Conservation (phyloP, 73 alveolate genomes). For the Diophrys sp. region DNA sequence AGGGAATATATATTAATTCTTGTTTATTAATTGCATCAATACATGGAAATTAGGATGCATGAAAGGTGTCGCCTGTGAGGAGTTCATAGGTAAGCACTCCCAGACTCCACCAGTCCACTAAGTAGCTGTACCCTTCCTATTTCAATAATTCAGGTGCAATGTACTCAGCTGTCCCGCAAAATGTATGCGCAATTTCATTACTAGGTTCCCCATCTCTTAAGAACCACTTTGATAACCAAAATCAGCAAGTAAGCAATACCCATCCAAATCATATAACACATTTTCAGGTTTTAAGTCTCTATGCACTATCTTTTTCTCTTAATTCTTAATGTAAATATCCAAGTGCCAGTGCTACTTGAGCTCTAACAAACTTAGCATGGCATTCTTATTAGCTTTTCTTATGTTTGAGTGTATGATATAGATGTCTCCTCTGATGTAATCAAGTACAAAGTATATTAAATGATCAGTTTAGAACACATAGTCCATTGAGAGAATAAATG, state of each 20-base stretch:
- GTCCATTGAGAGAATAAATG: conserved; percentile 69
- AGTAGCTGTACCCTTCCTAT: conserved; percentile 2
- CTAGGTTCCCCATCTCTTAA: no score
- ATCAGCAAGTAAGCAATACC: conserved; percentile 62
- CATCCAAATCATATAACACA: conserved; percentile 55
- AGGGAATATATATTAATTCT: not conserved
- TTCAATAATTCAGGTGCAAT: conserved; percentile 18
- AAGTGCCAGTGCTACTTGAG: conserved; percentile 66
- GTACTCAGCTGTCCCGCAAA: conserved; percentile 28
- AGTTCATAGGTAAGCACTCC: conserved; percentile 14
- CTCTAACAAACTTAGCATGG: conserved; percentile 74
- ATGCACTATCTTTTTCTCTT: conserved; percentile 56
- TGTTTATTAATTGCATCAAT: not conserved
- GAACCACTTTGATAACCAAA: no score
- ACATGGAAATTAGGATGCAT: not conserved
- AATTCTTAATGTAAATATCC: conserved; percentile 61
- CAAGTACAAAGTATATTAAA: conserved; percentile 76
- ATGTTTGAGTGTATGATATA: conserved; percentile 16
- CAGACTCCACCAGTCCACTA: conserved; percentile 28
- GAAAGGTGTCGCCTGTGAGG: conserved; percentile 17
- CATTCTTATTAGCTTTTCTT: conserved; percentile 72
- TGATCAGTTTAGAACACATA: conserved; percentile 75
- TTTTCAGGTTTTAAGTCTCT: conserved; percentile 81
- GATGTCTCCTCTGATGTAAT: conserved; percentile 33
- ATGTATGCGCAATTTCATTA: no score